phyloP scores from a whole-genome alignment of 805 yeast genomes.

The Wickerhamiella allomyrinae region DNA sequence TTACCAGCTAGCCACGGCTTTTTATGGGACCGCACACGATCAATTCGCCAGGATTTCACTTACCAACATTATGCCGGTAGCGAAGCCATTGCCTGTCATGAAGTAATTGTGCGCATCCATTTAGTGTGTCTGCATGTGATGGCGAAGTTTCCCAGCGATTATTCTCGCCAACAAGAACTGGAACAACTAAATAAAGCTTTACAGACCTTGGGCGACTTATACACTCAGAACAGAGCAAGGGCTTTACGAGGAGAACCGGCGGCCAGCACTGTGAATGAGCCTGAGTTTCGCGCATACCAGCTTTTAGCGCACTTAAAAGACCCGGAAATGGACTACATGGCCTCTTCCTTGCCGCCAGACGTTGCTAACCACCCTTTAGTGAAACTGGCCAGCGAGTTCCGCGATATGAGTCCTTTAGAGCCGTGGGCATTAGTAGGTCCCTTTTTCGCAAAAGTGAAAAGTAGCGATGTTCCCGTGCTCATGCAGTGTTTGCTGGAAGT shows the following conservation, averaged over 20 bases:
- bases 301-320: slow-evolving; percentile 67
- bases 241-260: slow-evolving; percentile 56
- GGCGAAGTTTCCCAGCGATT: slow-evolving; percentile 58
- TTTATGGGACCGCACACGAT: slow-evolving; percentile 93
- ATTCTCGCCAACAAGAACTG: slow-evolving; percentile 86
- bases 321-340: slow-evolving; percentile 65
- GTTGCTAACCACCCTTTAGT: slow-evolving; percentile 43
- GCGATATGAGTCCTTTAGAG: slow-evolving; percentile 27
- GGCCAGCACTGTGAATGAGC: slow-evolving; percentile 62
- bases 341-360: slow-evolving; percentile 49
- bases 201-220: slow-evolving; percentile 78
- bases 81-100: slow-evolving; percentile 88
- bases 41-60: slow-evolving; percentile 92
- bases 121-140: slow-evolving; percentile 67
- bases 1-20: slow-evolving; percentile 82
- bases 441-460: slow-evolving; percentile 46
- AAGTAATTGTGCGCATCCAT: slow-evolving; percentile 80
- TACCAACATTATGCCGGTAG: slow-evolving; percentile 88
- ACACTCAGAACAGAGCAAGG: slow-evolving; percentile 27
- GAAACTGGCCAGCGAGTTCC: slow-evolving; percentile 45
- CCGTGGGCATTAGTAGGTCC: slow-evolving; percentile 37
- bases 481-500: slow-evolving; percentile 64
- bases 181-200: slow-evolving; percentile 88
- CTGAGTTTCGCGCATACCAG: slow-evolving; percentile 85
- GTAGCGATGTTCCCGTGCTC: slow-evolving; percentile 45